Percentiles rank a stretch among this genome's conserved stretches.
phyloP scores from a whole-genome alignment of 139 green algal genomes.

The Monoraphidium neglectum region DNA sequence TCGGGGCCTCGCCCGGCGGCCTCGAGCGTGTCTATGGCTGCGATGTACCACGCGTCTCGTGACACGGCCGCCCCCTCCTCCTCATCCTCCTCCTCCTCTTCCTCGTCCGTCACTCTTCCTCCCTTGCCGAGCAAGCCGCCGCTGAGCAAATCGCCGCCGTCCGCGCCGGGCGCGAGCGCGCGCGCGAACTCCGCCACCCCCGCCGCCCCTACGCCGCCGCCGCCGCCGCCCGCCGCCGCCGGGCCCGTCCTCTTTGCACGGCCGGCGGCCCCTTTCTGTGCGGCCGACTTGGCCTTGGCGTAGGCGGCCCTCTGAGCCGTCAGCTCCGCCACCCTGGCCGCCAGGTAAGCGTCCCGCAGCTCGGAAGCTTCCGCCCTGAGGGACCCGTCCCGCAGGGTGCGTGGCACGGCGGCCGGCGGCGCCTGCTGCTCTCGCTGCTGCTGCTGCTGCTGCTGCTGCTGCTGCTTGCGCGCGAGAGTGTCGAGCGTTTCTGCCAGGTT shows the following conservation, averaged over 20 bases:
- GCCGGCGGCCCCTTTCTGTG: too few species aligned
- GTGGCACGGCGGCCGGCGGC: constrained; percentile 36
- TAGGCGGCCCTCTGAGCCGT: constrained; percentile 8
- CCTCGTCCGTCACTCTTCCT: too few species aligned
- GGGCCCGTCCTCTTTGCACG: background rate
- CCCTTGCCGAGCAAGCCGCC: too few species aligned
- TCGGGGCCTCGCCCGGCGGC: background rate
- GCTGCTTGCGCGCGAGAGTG: constrained; percentile 9
- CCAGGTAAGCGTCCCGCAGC: constrained; percentile 61
- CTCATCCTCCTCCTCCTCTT: too few species aligned
- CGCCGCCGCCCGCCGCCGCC: constrained; percentile 1
- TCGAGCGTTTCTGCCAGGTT: constrained; percentile 75
- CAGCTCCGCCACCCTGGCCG: constrained; percentile 38
- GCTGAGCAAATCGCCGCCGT: too few species aligned
- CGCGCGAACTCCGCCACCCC: background rate
- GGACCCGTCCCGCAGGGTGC: constrained; percentile 63
- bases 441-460: background rate
- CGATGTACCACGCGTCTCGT: background rate
- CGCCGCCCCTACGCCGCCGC: background rate
- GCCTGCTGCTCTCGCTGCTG: background rate
- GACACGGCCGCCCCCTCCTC: background rate
- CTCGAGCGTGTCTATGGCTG: background rate
- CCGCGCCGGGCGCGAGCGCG: background rate
- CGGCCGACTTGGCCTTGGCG: background rate
- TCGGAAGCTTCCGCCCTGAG: constrained; percentile 46